Evolutionary conservation across 306 rosid species (phyloP).

Genomic region (Chamaecrista fasciculata): DNA sequence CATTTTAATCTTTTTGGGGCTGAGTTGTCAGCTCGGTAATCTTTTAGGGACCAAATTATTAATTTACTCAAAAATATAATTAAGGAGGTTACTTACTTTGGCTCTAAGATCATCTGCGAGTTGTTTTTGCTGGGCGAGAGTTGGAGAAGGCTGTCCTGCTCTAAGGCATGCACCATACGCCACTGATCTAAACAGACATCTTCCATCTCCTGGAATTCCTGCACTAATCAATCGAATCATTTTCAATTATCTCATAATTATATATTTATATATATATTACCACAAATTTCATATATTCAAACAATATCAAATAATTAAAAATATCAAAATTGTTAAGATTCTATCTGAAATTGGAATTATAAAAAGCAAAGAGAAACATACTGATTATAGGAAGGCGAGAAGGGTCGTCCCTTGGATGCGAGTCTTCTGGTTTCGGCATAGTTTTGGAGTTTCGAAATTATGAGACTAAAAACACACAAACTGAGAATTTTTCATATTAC

Average conservation of each 20-base stretch:
- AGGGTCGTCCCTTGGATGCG: slow-evolving; percentile 37
- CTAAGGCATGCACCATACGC: slow-evolving; percentile 66
- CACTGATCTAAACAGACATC: slow-evolving; percentile 87
- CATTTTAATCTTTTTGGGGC: no score
- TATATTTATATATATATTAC: no score
- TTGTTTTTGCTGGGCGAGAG: slow-evolving; percentile 55
- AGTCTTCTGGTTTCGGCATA: slow-evolving; percentile 40
- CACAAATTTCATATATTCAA: no score
- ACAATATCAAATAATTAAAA: neutral
- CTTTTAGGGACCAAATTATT: no score
- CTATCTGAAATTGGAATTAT: no score
- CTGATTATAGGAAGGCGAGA: slow-evolving; percentile 40
- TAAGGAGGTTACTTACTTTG: no score
- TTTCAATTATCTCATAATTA: no score
- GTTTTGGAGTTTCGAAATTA: slow-evolving; percentile 22
- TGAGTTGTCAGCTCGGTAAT: no score
- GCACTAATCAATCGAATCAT: slow-evolving; percentile 13
- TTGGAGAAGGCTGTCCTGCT: slow-evolving; percentile 62
- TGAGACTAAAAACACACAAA: neutral
- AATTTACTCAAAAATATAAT: no score
- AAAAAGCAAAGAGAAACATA: slow-evolving; percentile 36
- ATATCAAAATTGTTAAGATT: no score
- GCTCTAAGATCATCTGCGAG: slow-evolving; percentile 87
- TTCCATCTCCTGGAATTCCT: slow-evolving; percentile 88
- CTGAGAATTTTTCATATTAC: slow-evolving; percentile 21